Conservation (phyloP, 352 stramenopile species). For the Thraustotheca clavata region DNA sequence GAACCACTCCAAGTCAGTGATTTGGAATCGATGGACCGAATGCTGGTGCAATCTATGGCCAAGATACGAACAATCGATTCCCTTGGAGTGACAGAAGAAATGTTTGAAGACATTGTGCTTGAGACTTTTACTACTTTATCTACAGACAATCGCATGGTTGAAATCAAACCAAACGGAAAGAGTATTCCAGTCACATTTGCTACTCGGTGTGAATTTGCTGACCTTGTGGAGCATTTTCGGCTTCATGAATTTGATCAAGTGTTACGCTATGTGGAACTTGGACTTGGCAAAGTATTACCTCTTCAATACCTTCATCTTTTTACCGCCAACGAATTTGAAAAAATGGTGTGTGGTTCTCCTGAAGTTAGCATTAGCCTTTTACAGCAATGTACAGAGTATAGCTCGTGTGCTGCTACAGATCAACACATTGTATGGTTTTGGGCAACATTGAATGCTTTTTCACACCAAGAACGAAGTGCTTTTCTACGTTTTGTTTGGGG, state of each 20-base stretch:
- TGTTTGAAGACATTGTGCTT: slow-evolving; percentile 87
- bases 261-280: slow-evolving; percentile 29
- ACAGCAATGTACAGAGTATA: slow-evolving; percentile 80
- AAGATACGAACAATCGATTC: slow-evolving; percentile 79
- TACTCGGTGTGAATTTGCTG: slow-evolving; percentile 64
- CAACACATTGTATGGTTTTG: slow-evolving; percentile 85
- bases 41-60: slow-evolving; percentile 80
- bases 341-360: slow-evolving; percentile 74
- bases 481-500: slow-evolving; percentile 91
- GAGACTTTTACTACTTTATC: slow-evolving; percentile 87
- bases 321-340: slow-evolving; percentile 66
- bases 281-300: slow-evolving; percentile 71
- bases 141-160: slow-evolving; percentile 67
- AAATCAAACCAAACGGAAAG: slow-evolving; percentile 57
- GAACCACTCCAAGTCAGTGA: slow-evolving; percentile 73
- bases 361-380: slow-evolving; percentile 80
- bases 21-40: slow-evolving; percentile 70
- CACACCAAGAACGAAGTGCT: slow-evolving; percentile 71
- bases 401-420: slow-evolving; percentile 54
- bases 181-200: slow-evolving; percentile 68
- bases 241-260: slow-evolving; percentile 68
- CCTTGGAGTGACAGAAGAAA: slow-evolving; percentile 66
- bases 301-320: slow-evolving; percentile 66
- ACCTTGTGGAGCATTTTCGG: slow-evolving; percentile 71
- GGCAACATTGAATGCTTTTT: slow-evolving; percentile 63